Base-by-base conservation (phyloP, 140 eudicot species). In the Ambrosia hybrid region DNA sequence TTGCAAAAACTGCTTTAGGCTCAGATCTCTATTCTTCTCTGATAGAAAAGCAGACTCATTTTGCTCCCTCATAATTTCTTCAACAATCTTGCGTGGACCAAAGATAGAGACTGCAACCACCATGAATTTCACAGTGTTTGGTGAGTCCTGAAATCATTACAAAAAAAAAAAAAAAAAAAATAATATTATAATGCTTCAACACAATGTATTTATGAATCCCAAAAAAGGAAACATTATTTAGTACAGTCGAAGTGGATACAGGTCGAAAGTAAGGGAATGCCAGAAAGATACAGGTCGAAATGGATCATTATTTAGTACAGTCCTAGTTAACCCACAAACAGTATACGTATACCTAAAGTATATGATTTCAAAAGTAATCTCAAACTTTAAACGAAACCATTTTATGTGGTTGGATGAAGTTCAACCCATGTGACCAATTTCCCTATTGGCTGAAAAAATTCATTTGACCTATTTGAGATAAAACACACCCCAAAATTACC, bases 21-120 rank as follows among this genome's bases (percentile, higher is more conserved):
- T 85, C 61, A 73, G 6, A 53, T 80, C 84, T 64, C 41, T 36
- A 9, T 71, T 78, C 16, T 57, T 73, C 41, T 70, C 79, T 56
- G 77, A 36, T 64, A n/a, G 72, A 62, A 57, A 13, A 58, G 43
- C 68, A 58, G 38, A n/a, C 58, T 71, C 63, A 53, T 36, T 49
- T 57, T 70, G 51, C 49, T 75, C 83, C 45, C 63, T 68, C 16
- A 72, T 56, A 64, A 94, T 81, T 73, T 82, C 81, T 70, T 77
- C 79, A 75, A 83, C 68, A 41, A 85, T 79, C 76, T 79, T 83
- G 57, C 80, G 85, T 37, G 97, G 91, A 49, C 99, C 96, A 80
- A 88, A 90, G 60, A 77, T 78, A 9, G 89, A 79, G 17, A 83
- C 86, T 13, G 79, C 81, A 73, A 71, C 90, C 64, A 79, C 83